Evolutionary conservation across 108 stramenopile species (phyloP), one percentile per base, ranked within the genome.

Genomic region (Cyclotella cryptica): DNA sequence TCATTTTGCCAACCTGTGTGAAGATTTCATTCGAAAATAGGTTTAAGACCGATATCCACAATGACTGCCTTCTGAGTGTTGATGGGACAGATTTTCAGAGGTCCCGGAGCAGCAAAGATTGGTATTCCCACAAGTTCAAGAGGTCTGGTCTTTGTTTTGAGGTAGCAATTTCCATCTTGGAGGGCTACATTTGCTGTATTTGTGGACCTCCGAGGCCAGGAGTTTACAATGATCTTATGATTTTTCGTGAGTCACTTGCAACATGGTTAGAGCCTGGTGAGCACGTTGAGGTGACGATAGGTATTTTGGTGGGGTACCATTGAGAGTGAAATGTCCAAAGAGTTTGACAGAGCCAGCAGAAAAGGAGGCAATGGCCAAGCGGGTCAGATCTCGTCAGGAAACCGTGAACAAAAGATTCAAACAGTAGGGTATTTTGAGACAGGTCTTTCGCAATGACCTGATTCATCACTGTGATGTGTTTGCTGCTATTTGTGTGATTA

Each of bases 151-250:
- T 71, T 24, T 22, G 58, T 3, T 78, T 71, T 71, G 77, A 78
- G 49, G 35, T 71, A 39, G 77, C 43, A 0, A 5, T 71, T 0
- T 57, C 14, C 11, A 71, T 78, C 42, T 17, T 61, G 12, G 28
- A n/a, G 28, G 70, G 77, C 8, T 14, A 72, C n/a, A 46, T 78
- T 21, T 43, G 21, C 15, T 78, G 77, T 69, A 11, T 60, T 18
- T n/a, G 71, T n/a, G 77, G 77, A 27, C 77, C 52, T 15, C 71
- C 61, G 40, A 69, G 44, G 19, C 51, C 51, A 57, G 77, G 77
- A 27, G 30, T 51, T 21, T 78, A 26, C 26, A 41, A 66, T 60
- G 77, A 78, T 43, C 22, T 71, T 19, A 71, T 19, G 39, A 78
- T 78, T 46, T 70, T 71, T 63, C 53, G 29, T 17, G 18, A 27